Evolutionary conservation across 129 eudicot species (phyloP).

Genomic region (Smallanthus sonchifolius): DNA sequence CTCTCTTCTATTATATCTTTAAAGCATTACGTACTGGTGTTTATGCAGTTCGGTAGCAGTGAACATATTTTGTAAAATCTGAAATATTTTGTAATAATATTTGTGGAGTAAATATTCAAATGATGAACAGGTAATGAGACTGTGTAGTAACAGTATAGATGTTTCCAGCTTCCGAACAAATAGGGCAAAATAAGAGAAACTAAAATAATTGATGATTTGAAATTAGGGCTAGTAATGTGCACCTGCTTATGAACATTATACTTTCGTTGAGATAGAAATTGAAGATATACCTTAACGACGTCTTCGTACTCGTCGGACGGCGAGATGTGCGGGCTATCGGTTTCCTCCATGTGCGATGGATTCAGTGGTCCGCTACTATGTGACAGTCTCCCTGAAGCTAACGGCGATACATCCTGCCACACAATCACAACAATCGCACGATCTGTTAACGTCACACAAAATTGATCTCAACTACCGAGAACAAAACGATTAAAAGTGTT

Average conservation of each 20-base stretch:
- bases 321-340: conserved; percentile 68
- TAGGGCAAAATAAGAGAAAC: not conserved
- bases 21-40: too few relatives aligned
- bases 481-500: not conserved
- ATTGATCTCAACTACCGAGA: not conserved
- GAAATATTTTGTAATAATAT: not conserved
- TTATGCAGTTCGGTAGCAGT: too few relatives aligned
- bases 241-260: not conserved
- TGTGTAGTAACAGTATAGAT: not conserved
- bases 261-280: not conserved
- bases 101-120: not conserved
- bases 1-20: too few relatives aligned
- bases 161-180: not conserved
- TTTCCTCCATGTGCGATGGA: conserved; percentile 62
- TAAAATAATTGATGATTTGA: not conserved
- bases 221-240: not conserved
- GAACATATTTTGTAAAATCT: too few relatives aligned
- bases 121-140: not conserved
- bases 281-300: conserved; percentile 64
- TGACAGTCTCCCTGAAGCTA: conserved; percentile 94
- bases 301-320: conserved; percentile 87
- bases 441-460: not conserved
- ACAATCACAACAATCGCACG: conserved; percentile 13
- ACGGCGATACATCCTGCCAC: conserved; percentile 87
- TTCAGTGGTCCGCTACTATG: conserved; percentile 92